Percentiles rank a stretch among this genome's conserved stretches.
Evolutionary conservation across 805 yeast genomes (phyloP).

Genomic region (Yarrowia porcina): DNA sequence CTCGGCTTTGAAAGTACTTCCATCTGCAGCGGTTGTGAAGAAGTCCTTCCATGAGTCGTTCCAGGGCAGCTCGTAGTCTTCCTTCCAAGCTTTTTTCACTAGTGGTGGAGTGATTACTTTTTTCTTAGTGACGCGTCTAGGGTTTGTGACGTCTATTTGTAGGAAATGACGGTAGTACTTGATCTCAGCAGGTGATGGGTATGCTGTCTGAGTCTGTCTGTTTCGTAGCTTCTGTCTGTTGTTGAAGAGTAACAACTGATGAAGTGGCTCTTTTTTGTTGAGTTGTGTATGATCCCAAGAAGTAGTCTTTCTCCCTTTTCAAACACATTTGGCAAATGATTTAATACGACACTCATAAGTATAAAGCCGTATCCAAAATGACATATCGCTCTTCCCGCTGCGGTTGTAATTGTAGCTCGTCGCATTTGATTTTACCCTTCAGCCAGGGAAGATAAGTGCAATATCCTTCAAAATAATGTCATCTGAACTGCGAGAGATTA

Average conservation of each 20-base stretch:
- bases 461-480: no score
- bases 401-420: no score
- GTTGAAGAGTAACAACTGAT: not conserved
- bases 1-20: not conserved
- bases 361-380: no score
- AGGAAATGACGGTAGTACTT: not conserved
- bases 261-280: not conserved
- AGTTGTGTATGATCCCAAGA: not conserved
- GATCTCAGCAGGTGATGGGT: not conserved
- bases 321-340: not conserved
- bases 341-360: no score
- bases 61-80: not conserved
- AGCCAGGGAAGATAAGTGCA: no score
- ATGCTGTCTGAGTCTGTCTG: not conserved
- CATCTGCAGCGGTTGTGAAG: not conserved
- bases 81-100: not conserved
- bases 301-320: not conserved
- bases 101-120: not conserved
- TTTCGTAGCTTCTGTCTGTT: not conserved
- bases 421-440: no score
- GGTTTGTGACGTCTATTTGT: not conserved
- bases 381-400: no score
- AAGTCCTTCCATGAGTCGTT: not conserved
- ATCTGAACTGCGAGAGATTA: no score
- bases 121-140: not conserved